These are phyloP conservation scores for Toxoplasma gondii DNA, from an alignment of 169 alveolate genomes.

Conservation along the genomic window DNA sequence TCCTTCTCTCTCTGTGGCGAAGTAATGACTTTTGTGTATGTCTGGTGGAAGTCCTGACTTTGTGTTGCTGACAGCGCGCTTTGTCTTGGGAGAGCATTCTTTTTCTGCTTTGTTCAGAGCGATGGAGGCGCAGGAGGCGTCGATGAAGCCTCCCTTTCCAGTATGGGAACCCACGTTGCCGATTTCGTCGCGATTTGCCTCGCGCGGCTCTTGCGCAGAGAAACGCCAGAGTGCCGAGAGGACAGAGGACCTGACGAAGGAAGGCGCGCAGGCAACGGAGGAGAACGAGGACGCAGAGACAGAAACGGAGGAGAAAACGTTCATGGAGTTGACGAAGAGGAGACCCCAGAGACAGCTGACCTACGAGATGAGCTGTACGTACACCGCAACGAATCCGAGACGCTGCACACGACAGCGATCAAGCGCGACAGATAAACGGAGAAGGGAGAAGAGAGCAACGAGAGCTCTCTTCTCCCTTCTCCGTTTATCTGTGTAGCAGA, in stretches of 20 bases:
- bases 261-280: no score
- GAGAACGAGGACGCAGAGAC: neutral
- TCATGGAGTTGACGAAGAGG: neutral
- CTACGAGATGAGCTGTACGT: conserved; percentile 7
- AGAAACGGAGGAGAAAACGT: neutral
- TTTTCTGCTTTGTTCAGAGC: neutral
- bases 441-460: no score
- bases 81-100: no score
- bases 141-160: neutral
- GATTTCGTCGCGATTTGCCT: neutral
- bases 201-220: neutral
- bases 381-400: neutral
- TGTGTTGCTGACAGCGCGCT: no score
- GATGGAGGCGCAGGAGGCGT: neutral
- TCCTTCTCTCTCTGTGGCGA: neutral
- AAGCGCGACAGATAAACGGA: no score
- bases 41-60: no score
- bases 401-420: no score
- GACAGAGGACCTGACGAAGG: no score
- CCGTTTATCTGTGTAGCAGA: no score
- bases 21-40: no score
- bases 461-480: no score
- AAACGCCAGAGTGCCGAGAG: no score
- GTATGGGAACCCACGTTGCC: neutral
- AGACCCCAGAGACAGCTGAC: neutral